A percentile compares a stretch with the other conserved stretches of the same genome.
These are phyloP conservation scores for Lunasporangiospora selenospora DNA, from an alignment of 192 early-diverging fungal genomes.

Conservation along the genomic window DNA sequence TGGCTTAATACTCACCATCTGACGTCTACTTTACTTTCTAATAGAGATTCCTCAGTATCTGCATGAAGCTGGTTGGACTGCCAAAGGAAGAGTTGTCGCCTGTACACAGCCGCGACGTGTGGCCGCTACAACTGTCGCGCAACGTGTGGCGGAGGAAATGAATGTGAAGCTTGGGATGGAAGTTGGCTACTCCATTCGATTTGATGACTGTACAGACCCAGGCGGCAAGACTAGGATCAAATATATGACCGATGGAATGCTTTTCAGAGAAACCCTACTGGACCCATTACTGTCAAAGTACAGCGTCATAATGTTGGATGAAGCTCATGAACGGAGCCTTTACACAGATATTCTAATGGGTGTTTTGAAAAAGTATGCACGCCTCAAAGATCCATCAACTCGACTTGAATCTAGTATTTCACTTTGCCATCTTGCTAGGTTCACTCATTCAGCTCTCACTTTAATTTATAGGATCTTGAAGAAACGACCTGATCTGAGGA, in stretches of 20 bases:
- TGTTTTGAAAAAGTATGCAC: slow-evolving; percentile 77
- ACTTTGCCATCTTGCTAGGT: no score
- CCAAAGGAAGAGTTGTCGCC: slow-evolving; percentile 63
- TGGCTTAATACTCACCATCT: neutral
- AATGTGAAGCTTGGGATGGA: slow-evolving; percentile 67
- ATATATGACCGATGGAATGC: slow-evolving; percentile 87
- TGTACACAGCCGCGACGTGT: slow-evolving; percentile 82
- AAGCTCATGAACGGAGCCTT: slow-evolving; percentile 77
- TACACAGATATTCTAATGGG: slow-evolving; percentile 79
- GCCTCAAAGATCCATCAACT: neutral
- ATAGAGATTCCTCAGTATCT: slow-evolving; percentile 83
- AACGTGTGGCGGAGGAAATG: slow-evolving; percentile 80
- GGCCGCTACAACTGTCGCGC: slow-evolving; percentile 75
- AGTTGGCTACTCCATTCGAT: slow-evolving; percentile 82
- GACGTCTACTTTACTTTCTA: neutral
- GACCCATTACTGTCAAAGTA: slow-evolving; percentile 78
- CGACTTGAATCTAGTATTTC: neutral
- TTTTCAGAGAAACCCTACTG: slow-evolving; percentile 79
- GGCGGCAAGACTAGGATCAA: slow-evolving; percentile 68
- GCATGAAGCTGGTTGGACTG: slow-evolving; percentile 77
- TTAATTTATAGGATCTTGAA: slow-evolving; percentile 67
- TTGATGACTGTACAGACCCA: slow-evolving; percentile 69
- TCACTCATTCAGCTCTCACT: no score
- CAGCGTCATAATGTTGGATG: slow-evolving; percentile 82
- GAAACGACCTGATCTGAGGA: slow-evolving; percentile 69